Evolutionary conservation across 305 asterid species (phyloP).

Genomic region (Fraxinus latifolia): DNA sequence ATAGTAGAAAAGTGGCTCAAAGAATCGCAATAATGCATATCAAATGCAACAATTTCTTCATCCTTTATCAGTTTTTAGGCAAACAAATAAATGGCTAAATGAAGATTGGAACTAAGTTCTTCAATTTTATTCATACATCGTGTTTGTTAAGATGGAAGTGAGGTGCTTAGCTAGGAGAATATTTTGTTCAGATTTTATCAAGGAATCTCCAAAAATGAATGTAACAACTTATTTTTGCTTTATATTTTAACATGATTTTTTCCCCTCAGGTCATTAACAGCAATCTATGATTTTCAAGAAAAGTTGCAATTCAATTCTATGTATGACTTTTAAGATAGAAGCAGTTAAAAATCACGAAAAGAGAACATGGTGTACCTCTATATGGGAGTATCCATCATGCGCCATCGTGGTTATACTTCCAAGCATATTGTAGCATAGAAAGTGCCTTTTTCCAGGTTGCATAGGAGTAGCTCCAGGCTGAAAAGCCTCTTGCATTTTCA

Average conservation of each 20-base stretch:
- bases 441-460: slow-evolving; percentile 81
- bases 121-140: not conserved
- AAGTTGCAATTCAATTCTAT: slow-evolving; percentile 6
- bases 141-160: not conserved
- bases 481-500: slow-evolving; percentile 78
- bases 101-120: slow-evolving; percentile 15
- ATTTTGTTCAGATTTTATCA: not conserved
- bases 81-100: slow-evolving; percentile 14
- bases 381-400: slow-evolving; percentile 88
- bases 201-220: slow-evolving; percentile 1
- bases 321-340: slow-evolving; percentile 1
- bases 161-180: slow-evolving; percentile 2
- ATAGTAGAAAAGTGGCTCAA: not conserved
- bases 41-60: slow-evolving; percentile 9
- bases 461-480: slow-evolving; percentile 90
- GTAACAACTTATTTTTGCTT: slow-evolving; percentile 6
- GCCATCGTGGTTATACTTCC: slow-evolving; percentile 92
- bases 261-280: not conserved
- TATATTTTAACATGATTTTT: not conserved
- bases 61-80: not conserved
- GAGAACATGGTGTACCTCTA: slow-evolving; percentile 56
- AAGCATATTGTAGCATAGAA: slow-evolving; percentile 86
- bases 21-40: slow-evolving; percentile 1
- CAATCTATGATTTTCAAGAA: slow-evolving; percentile 14
- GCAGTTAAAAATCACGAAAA: slow-evolving; percentile 17